Percentiles rank a stretch among this genome's conserved stretches.
Evolutionary conservation across 352 stramenopile genomes (phyloP).

Genomic region (Phytophthora pluvialis): DNA sequence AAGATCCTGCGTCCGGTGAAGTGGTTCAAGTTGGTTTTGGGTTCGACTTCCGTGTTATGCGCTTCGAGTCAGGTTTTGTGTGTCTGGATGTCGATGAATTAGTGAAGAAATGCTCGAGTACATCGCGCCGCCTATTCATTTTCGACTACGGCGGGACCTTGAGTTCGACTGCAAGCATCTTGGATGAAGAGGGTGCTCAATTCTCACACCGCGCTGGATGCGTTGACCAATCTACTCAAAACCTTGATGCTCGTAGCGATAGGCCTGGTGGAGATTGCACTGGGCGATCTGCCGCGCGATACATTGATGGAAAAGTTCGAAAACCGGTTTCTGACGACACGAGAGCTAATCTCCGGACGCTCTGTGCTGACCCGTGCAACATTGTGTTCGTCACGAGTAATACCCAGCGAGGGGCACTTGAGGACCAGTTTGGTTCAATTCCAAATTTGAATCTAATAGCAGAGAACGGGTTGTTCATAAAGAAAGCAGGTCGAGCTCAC

Average conservation of each 20-base stretch:
- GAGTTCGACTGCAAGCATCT: constrained; percentile 66
- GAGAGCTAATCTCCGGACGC: constrained; percentile 54
- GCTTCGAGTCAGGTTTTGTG: constrained; percentile 95
- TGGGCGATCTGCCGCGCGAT: constrained; percentile 37
- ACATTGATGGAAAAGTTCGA: constrained; percentile 73
- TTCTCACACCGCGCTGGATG: constrained; percentile 18
- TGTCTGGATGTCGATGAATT: constrained; percentile 92
- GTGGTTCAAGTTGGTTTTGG: constrained; percentile 94
- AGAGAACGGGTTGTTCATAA: constrained; percentile 76
- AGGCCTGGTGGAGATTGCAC: constrained; percentile 25
- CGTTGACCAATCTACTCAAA: constrained; percentile 13
- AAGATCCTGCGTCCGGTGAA: constrained; percentile 51
- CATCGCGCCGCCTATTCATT: constrained; percentile 90
- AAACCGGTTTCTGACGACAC: constrained; percentile 68
- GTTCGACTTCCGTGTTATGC: constrained; percentile 95
- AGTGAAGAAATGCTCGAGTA: constrained; percentile 75
- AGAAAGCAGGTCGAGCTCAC: constrained; percentile 35
- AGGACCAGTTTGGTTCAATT: constrained; percentile 62
- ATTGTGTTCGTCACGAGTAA: constrained; percentile 79
- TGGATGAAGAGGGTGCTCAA: constrained; percentile 75
- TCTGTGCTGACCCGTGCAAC: constrained; percentile 66
- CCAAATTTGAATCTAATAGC: constrained; percentile 62
- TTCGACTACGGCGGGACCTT: constrained; percentile 99
- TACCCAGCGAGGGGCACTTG: constrained; percentile 57
- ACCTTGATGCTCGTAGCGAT: constrained; percentile 12